These are phyloP conservation scores for Escallonia rubra DNA, from an alignment of 129 eudicot species.

Conservation along the genomic window DNA sequence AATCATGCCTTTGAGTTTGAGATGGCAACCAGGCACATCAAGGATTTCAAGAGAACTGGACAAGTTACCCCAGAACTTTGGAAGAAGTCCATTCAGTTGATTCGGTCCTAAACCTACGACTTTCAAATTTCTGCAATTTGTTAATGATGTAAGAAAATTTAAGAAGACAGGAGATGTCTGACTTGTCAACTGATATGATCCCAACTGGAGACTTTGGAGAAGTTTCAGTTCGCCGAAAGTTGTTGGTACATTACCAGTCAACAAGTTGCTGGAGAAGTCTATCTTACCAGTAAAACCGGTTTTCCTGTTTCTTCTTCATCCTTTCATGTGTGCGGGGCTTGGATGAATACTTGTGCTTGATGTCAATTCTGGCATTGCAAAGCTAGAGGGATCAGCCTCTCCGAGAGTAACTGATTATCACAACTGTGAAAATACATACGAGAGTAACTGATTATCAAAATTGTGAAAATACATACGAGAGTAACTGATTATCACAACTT, in stretches of 20 bases:
- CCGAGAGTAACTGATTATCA: too few species aligned
- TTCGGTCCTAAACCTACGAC: background rate
- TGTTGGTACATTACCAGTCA: conserved; percentile 11
- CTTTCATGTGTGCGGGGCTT: too few species aligned
- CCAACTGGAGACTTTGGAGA: background rate
- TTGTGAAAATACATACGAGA: too few species aligned
- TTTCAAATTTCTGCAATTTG: conserved; percentile 9
- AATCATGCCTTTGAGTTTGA: conserved; percentile 5
- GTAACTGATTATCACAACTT: too few species aligned
- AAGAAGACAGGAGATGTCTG: background rate
- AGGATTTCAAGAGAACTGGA: background rate
- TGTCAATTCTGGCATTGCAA: too few species aligned
- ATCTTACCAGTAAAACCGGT: too few species aligned
- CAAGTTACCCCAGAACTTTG: conserved; percentile 1
- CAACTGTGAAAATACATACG: too few species aligned
- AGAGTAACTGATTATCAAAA: too few species aligned
- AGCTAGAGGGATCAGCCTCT: too few species aligned
- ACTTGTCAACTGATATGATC: background rate
- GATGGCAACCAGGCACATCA: conserved; percentile 1
- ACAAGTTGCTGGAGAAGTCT: background rate
- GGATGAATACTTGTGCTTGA: too few species aligned
- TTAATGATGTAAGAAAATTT: background rate
- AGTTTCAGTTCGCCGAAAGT: conserved; percentile 1
- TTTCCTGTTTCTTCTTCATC: too few species aligned
- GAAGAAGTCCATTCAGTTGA: conserved; percentile 5